Percentiles rank a stretch among this genome's conserved stretches.
Conservation (phyloP, 768 basidiomycete genomes). For the Amanita rubescens region DNA sequence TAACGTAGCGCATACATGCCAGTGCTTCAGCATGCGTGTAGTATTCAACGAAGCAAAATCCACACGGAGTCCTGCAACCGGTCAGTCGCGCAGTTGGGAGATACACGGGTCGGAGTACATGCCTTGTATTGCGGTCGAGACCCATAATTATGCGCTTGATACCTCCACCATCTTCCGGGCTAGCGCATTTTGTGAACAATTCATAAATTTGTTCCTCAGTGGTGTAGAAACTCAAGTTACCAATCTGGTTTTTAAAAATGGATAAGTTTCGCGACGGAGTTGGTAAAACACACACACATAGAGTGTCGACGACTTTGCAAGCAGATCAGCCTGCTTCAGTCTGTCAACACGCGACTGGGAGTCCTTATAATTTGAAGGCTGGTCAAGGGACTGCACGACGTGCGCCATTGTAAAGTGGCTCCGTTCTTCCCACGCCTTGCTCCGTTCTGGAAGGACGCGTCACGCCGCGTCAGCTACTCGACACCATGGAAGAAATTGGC, state of each 20-base stretch:
- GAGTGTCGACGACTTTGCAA: constrained; percentile 79
- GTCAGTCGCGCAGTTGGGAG: constrained; percentile 8
- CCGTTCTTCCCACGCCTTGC: constrained; percentile 29
- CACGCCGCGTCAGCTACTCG: constrained; percentile 42
- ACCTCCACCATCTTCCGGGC: constrained; percentile 79
- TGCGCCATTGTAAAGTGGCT: constrained; percentile 63
- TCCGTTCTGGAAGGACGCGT: constrained; percentile 31
- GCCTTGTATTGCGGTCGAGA: constrained; percentile 84
- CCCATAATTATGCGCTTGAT: constrained; percentile 96
- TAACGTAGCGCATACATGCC: constrained; percentile 88
- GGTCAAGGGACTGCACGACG: constrained; percentile 78
- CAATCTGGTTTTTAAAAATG: constrained; percentile 50
- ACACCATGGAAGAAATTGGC: constrained; percentile 81
- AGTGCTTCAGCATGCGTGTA: constrained; percentile 93
- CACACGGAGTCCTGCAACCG: constrained; percentile 70
- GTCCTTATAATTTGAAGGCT: constrained; percentile 96
- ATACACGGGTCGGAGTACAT: constrained; percentile 11
- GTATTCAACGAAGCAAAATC: constrained; percentile 95
- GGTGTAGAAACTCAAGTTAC: constrained; percentile 90
- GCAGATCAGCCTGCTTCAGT: constrained; percentile 70
- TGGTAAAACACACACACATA: constrained; percentile 63
- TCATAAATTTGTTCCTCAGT: constrained; percentile 97
- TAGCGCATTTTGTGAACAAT: constrained; percentile 85
- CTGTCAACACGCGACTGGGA: constrained; percentile 79
- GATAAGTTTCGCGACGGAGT: constrained; percentile 10